Base-by-base conservation (phyloP, 2,329 filamentous ascomycete genomes). In the Colletotrichum aenigma region DNA sequence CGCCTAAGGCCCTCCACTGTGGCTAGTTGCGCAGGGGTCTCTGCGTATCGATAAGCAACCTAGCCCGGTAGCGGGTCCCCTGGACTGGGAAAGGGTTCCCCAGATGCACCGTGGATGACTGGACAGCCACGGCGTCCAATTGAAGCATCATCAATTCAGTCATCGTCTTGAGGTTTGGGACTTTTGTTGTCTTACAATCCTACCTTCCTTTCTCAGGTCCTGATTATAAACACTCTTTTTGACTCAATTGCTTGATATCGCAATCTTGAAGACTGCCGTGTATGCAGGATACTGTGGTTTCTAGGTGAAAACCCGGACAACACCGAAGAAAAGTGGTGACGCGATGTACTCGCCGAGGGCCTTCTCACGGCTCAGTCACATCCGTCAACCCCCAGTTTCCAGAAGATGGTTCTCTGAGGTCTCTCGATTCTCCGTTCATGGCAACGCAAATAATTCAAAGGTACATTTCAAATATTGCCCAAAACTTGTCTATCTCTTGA, bases 341-440 rank as follows among this genome's bases (percentile, higher is more conserved):
- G 62, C 52, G 16, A 75, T 74, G 73, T 43, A 16, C n/a, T 48
- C 71, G 18, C n/a, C 43, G 6, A 58, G 26, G 16, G 56, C 32
- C 30, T 15, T 38, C 32, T 38, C 26, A 13, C 24, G 28, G 30
- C 60, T 68, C 32, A 48, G n/a, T 34, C 34, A 65, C 26, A 60
- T 21, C 26, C 18, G 30, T 60, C 56, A 38, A 24, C 13, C 34
- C 16, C 36, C 67, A n/a, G 7, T 32, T 55, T 62, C 56, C 24
- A 68, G 15, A 30, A 61, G 71, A 61, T 71, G 71, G 62, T 6
- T 28, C 5, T 66, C 66, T 7, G 70, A 32, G 16, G 15, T 56
- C 15, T 21, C 66, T 30, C 30, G 66, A 7, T 76, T 78, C 66
- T 70, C 75, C 15, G 48, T 73, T 26, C 43, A 70, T 30, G 70